A percentile compares a stretch with the other conserved stretches of the same genome.
Evolutionary conservation across 225 moss, liverwort and hornwort species (phyloP).

Genomic region (Physcomitrium patens): DNA sequence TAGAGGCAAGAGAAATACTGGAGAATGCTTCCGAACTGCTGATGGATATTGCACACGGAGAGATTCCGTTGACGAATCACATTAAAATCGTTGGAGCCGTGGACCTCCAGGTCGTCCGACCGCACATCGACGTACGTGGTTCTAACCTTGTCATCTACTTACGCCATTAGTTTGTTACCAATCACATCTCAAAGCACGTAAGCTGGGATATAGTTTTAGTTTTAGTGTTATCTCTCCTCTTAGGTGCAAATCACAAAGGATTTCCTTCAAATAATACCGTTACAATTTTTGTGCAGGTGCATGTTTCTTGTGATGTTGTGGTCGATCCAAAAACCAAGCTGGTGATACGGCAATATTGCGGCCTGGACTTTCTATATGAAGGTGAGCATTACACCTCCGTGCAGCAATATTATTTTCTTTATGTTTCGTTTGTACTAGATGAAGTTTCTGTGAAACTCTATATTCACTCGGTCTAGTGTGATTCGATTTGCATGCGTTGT

Average conservation of each 20-base stretch:
- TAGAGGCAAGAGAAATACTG: conserved; percentile 71
- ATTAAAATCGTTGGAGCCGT: conserved; percentile 65
- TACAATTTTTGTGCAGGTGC: conserved; percentile 59
- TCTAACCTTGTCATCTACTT: conserved; percentile 8
- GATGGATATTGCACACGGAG: conserved; percentile 56
- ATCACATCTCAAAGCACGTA: background rate
- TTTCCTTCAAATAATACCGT: background rate
- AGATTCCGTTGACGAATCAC: conserved; percentile 70
- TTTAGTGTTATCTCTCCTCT: background rate
- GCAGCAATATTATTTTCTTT: background rate
- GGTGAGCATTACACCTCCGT: conserved; percentile 35
- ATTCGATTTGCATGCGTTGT: background rate
- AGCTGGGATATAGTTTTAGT: conserved; percentile 26
- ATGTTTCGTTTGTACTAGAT: too few species aligned
- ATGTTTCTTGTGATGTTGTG: conserved; percentile 64
- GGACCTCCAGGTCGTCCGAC: conserved; percentile 58
- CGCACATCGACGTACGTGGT: conserved; percentile 61
- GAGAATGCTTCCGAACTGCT: conserved; percentile 67
- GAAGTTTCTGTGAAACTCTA: too few species aligned
- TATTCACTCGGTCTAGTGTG: background rate
- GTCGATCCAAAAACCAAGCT: conserved; percentile 66
- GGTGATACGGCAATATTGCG: conserved; percentile 58
- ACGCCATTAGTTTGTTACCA: background rate
- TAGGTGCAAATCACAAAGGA: background rate
- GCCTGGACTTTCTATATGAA: conserved; percentile 50